These are phyloP conservation scores for Dissophora ornata DNA, from an alignment of 192 early-diverging fungal species.

Conservation along the genomic window DNA sequence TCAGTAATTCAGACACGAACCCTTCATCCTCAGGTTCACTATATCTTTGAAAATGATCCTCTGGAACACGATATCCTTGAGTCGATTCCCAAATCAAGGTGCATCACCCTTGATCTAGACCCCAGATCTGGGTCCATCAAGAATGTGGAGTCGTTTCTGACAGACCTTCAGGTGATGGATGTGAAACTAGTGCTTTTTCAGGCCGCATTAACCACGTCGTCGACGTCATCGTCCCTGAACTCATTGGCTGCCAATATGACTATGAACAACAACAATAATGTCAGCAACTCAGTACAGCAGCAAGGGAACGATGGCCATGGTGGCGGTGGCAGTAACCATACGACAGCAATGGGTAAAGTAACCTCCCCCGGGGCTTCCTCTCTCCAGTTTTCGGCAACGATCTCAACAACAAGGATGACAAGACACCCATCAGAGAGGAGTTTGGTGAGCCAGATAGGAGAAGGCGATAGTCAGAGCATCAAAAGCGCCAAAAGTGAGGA, in stretches of 20 bases:
- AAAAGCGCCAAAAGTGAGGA: not conserved
- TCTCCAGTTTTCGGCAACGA: conserved; percentile 2
- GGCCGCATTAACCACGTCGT: not conserved
- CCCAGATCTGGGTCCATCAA: conserved; percentile 23
- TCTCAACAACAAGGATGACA: conserved; percentile 3
- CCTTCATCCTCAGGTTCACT: conserved; percentile 36
- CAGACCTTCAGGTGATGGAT: conserved; percentile 42
- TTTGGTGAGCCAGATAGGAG: not conserved
- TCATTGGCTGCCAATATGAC: not conserved
- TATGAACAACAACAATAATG: not conserved
- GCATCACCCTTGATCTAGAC: conserved; percentile 43
- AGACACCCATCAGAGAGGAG: conserved; percentile 1
- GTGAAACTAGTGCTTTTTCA: conserved; percentile 12
- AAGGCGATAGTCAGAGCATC: too few relatives aligned
- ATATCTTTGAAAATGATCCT: conserved; percentile 46
- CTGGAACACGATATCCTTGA: conserved; percentile 42
- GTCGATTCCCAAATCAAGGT: conserved; percentile 34
- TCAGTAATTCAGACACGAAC: conserved; percentile 15
- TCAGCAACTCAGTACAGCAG: not conserved
- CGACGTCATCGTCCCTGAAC: conserved; percentile 6
- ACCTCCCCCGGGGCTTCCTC: conserved; percentile 5
- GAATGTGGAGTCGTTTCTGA: conserved; percentile 43
- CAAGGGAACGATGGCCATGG: not conserved
- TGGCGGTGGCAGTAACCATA: not conserved
- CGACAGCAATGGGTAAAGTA: not conserved